Conservation (phyloP, 2,329 filamentous ascomycete genomes). For the Clonostachys rhizophaga region DNA sequence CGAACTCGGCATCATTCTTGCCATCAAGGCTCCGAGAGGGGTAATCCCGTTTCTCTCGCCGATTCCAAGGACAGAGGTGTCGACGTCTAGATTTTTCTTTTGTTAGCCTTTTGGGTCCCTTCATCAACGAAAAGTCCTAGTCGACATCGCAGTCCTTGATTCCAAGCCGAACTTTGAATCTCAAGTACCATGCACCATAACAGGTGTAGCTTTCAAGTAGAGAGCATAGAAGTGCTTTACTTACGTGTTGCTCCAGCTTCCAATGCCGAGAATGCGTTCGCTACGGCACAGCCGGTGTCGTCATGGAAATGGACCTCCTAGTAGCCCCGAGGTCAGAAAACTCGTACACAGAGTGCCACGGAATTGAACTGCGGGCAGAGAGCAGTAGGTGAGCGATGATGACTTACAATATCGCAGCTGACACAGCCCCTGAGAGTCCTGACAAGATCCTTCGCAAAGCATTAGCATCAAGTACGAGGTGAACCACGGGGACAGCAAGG, state of each 20-base stretch:
- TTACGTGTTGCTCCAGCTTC: slow-evolving; percentile 66
- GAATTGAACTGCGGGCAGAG: no score
- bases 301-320: not conserved
- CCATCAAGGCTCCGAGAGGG: not conserved
- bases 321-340: no score
- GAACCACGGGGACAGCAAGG: no score
- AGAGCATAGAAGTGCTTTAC: not conserved
- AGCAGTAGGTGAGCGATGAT: not conserved
- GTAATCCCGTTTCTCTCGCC: not conserved
- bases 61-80: not conserved
- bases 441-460: slow-evolving; percentile 55
- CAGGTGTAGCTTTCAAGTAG: not conserved
- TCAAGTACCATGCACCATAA: no score
- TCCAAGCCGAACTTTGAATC: no score
- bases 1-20: slow-evolving; percentile 29
- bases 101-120: no score
- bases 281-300: slow-evolving; percentile 61
- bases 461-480: no score
- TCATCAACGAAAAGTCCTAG: no score
- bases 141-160: no score
- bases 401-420: slow-evolving; percentile 59
- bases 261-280: slow-evolving; percentile 81
- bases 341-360: no score
- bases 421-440: slow-evolving; percentile 54
- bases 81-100: not conserved